Evolutionary conservation across 2,329 filamentous ascomycete genomes (phyloP).

Genomic region (Plenodomus lindquistii): DNA sequence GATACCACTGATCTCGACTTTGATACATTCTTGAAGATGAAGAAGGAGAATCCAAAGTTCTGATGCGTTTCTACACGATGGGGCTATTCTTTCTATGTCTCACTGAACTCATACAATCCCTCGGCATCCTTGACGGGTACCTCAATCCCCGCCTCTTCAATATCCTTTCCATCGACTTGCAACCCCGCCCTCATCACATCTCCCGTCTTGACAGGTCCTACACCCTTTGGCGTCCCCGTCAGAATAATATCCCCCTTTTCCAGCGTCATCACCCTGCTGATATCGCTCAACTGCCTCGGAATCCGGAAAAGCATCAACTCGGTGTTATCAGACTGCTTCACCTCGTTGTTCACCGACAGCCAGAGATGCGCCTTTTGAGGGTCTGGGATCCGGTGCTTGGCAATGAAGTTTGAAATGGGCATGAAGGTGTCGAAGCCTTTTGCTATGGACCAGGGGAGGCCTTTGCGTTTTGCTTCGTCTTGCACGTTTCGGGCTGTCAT

Average conservation of each 20-base stretch:
- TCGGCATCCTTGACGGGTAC: constrained; percentile 80
- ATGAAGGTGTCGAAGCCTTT: constrained; percentile 99
- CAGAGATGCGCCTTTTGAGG: constrained; percentile 88
- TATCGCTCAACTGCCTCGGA: constrained; percentile 83
- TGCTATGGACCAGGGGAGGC: constrained; percentile 91
- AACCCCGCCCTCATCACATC: constrained; percentile 87
- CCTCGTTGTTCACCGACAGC: constrained; percentile 78
- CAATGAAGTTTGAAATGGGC: constrained; percentile 79
- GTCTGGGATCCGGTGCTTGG: constrained; percentile 78
- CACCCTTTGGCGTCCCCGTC: constrained; percentile 97
- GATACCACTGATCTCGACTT: constrained; percentile 1
- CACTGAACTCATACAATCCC: constrained; percentile 72
- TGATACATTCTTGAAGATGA: neutral
- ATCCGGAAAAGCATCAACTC: constrained; percentile 92
- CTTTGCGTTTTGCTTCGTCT: constrained; percentile 95
- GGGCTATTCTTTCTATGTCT: constrained; percentile 54
- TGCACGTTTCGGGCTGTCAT: constrained; percentile 97
- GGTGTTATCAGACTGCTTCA: constrained; percentile 85
- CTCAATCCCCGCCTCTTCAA: constrained; percentile 83
- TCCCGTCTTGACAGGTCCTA: constrained; percentile 81
- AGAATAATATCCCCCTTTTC: constrained; percentile 90
- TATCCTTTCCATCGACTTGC: constrained; percentile 76
- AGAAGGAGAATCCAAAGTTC: neutral
- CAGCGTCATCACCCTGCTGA: constrained; percentile 92
- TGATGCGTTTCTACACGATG: too few relatives aligned